phyloP scores from a whole-genome alignment of 2,329 filamentous ascomycete genomes.

The Aspergillus fumigatiaffinis region DNA sequence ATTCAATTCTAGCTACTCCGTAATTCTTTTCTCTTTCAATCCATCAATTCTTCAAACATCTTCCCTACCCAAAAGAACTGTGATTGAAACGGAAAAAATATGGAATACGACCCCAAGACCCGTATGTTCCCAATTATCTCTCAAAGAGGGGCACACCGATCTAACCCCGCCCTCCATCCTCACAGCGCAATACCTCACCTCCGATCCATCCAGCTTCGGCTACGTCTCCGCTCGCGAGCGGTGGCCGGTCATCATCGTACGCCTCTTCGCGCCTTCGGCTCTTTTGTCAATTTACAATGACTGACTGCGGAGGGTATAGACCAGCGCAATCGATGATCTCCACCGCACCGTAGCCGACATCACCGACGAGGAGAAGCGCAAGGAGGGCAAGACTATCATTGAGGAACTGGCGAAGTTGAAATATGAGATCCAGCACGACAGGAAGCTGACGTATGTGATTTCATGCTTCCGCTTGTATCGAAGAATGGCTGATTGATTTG shows the following conservation, averaged over 20 bases:
- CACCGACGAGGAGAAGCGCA: conserved; percentile 57
- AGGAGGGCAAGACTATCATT: conserved; percentile 83
- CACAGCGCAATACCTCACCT: conserved; percentile 70
- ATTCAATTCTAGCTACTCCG: neutral
- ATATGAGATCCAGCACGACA: conserved; percentile 91
- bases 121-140: conserved; percentile 48
- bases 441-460: conserved; percentile 63
- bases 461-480: neutral
- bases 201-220: conserved; percentile 81
- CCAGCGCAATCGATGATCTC: conserved; percentile 89
- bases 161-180: conserved; percentile 17
- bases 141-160: conserved; percentile 6
- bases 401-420: conserved; percentile 77
- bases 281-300: conserved; percentile 7
- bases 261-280: conserved; percentile 22
- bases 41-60: neutral
- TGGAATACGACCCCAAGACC: conserved; percentile 73
- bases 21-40: neutral
- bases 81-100: conserved; percentile 30
- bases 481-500: neutral
- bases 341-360: conserved; percentile 56
- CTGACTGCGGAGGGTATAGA: conserved; percentile 54
- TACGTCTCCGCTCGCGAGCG: conserved; percentile 77
- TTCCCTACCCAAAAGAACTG: neutral
- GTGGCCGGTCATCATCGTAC: conserved; percentile 90